Conservation (phyloP, 2,329 filamentous ascomycete genomes). For the Claviceps humidiphila region DNA sequence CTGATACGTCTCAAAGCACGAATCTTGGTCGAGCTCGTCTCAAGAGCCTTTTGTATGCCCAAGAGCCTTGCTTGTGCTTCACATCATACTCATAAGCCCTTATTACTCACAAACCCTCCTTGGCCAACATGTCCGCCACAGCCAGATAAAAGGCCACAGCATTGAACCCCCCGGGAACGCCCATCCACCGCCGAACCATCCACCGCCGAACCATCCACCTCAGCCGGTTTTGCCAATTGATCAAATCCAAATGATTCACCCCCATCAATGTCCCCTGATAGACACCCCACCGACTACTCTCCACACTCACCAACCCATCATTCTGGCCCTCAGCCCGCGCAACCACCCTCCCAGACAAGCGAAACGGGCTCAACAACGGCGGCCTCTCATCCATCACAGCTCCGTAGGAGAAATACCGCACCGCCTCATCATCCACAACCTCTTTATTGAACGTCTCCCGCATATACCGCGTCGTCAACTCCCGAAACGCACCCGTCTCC, state of each 20-base stretch:
- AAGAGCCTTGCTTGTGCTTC: background rate
- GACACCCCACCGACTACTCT: constrained; percentile 46
- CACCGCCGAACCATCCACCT: constrained; percentile 41
- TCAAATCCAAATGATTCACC: constrained; percentile 51
- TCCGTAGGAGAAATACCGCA: constrained; percentile 51
- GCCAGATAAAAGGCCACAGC: constrained; percentile 55
- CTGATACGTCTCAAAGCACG: too few species aligned
- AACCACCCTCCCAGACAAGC: constrained; percentile 38
- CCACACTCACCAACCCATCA: constrained; percentile 54
- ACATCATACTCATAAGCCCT: background rate
- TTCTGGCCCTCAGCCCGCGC: constrained; percentile 42
- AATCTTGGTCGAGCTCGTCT: too few species aligned
- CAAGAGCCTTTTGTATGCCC: too few species aligned
- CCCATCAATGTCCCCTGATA: constrained; percentile 51
- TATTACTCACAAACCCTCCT: constrained; percentile 36
- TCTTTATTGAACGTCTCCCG: constrained; percentile 42
- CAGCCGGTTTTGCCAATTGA: constrained; percentile 54
- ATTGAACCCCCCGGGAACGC: constrained; percentile 46
- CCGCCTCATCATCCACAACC: constrained; percentile 37
- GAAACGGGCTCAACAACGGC: constrained; percentile 53
- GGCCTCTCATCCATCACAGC: constrained; percentile 29
- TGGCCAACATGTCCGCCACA: constrained; percentile 57
- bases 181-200: constrained; percentile 38
- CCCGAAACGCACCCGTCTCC: constrained; percentile 45
- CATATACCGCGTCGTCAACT: constrained; percentile 49